Conservation (phyloP, 352 stramenopile genomes). For the Hyaloperonospora arabidopsidis region DNA sequence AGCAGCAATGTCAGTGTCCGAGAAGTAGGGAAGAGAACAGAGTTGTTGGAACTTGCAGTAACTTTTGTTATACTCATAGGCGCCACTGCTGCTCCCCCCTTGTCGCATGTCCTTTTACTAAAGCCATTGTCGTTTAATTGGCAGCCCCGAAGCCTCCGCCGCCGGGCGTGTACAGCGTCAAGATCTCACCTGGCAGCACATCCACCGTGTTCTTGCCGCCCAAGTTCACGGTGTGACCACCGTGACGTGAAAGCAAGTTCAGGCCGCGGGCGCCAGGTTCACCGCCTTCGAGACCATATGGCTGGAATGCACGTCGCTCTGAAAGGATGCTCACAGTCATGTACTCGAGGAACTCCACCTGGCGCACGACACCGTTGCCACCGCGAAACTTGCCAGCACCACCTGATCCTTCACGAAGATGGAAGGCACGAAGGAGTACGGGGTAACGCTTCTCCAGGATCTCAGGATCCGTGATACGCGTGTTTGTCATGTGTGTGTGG, state of each 20-base stretch:
- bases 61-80: too few relatives aligned
- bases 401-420: constrained; percentile 83
- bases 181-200: constrained; percentile 87
- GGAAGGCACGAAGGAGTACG: constrained; percentile 80
- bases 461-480: constrained; percentile 98
- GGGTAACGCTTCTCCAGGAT: constrained; percentile 97
- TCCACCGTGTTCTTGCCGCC: constrained; percentile 93
- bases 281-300: constrained; percentile 93
- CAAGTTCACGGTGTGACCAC: constrained; percentile 65
- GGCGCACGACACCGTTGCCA: constrained; percentile 93
- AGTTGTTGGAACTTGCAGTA: constrained; percentile 7
- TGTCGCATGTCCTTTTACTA: constrained; percentile 2
- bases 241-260: constrained; percentile 85
- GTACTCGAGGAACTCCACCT: constrained; percentile 91
- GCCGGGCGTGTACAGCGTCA: constrained; percentile 94
- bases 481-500: constrained; percentile 99
- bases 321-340: constrained; percentile 97
- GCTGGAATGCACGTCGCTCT: constrained; percentile 91
- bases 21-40: constrained; percentile 13
- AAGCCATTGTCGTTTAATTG: constrained; percentile 18
- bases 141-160: constrained; percentile 89
- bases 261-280: constrained; percentile 84
- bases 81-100: constrained; percentile 11
- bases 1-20: constrained; percentile 3
- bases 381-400: constrained; percentile 86